Evolutionary conservation across 2,329 filamentous ascomycete species (phyloP).

Genomic region (Cryphonectria japonica): DNA sequence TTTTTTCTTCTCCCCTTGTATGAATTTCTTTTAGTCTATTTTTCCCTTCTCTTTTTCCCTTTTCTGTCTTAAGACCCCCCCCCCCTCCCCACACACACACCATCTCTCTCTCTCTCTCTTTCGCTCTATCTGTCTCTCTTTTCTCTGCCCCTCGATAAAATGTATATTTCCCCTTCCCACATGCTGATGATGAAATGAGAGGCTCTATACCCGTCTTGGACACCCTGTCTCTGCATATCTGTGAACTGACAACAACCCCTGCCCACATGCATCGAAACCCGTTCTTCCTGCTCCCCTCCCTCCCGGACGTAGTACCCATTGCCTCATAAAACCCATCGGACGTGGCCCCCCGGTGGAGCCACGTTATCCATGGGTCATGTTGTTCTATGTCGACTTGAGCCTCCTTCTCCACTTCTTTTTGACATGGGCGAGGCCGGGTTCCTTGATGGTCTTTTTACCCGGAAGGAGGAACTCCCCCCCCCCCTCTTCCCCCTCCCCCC

Average conservation of each 20-base stretch:
- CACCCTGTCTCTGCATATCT: constrained; percentile 9
- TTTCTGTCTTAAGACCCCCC: no score
- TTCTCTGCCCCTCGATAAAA: not conserved
- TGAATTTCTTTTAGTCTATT: not conserved
- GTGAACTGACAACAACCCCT: not conserved
- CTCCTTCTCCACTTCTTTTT: constrained; percentile 24
- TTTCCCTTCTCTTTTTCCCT: not conserved
- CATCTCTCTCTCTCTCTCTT: no score
- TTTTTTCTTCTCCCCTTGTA: no score
- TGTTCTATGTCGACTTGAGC: constrained; percentile 30
- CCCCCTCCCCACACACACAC: no score
- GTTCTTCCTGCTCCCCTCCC: not conserved
- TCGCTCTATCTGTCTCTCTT: not conserved
- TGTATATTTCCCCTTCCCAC: constrained; percentile 1
- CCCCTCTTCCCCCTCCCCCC: no score
- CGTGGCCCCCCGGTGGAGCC: constrained; percentile 38
- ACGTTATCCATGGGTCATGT: constrained; percentile 41
- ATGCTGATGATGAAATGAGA: not conserved
- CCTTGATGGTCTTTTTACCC: not conserved
- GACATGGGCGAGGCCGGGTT: not conserved
- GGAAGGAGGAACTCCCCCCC: not conserved
- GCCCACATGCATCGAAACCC: not conserved
- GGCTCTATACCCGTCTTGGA: not conserved
- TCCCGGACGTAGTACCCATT: constrained; percentile 30
- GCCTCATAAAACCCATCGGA: constrained; percentile 12